Base-by-base conservation (phyloP, 2,329 filamentous ascomycete species). In the Coleophoma cylindrospora region DNA sequence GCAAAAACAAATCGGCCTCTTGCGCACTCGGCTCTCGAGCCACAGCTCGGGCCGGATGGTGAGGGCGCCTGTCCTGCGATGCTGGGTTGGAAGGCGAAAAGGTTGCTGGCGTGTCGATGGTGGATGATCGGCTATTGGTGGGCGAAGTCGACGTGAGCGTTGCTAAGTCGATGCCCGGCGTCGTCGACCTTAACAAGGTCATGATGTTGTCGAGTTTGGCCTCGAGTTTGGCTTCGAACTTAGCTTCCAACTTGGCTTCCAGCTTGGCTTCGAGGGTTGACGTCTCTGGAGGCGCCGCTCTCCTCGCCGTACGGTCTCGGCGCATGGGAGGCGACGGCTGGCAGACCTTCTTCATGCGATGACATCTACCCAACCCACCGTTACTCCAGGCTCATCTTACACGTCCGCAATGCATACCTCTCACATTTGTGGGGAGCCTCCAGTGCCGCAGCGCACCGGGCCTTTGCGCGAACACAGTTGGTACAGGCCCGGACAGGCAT, bases 321-420 rank as follows among this genome's bases (percentile, higher is more conserved):
- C 45, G 50, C 14, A 46, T 15, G 10, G 50, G 46, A 41, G 46
- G 46, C 13, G 50, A 52, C 40, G 46, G 46, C 34, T 49, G 50
- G 40, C 50, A 52, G 17, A n/a, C 17, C 37, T 52, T 52, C 7
- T 43, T 34, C 45, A 52, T 52, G 14, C 46, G 50, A 46, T 45
- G 19, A 15, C 50, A 52, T 46, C 50, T 52, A 46, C 27, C 10
- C 37, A 22, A 43, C 13, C 19, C 11, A 43, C 13, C 3, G 21
- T 43, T 43, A 43, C 15, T 22, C 3, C 40, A 6, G 15, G 21
- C 10, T 8, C 21, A 19, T 22, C 12, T 47, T 10, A 47, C 13
- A 36, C 4, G 15, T 19, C 38, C 13, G 34, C 12, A 6, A 36
- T 14, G 15, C 4, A 22, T 38, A 37, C 45, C 45, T 47, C 21